phyloP scores from a whole-genome alignment of 352 stramenopile species.

The Globisporangium polare region DNA sequence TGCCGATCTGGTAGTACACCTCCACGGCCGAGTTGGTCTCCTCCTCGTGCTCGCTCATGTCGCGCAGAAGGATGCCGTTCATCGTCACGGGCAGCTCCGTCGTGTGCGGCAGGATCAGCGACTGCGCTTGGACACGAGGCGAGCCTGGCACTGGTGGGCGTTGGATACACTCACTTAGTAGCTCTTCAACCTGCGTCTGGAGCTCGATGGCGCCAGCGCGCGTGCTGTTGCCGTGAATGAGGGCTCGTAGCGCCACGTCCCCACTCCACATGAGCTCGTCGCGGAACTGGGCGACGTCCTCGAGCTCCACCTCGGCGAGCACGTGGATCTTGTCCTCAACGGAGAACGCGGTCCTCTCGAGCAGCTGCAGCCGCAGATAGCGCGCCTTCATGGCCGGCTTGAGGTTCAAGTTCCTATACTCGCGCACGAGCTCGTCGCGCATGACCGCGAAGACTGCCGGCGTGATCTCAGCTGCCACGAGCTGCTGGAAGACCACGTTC shows the following conservation, averaged over 20 bases:
- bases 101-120: conserved; percentile 34
- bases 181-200: conserved; percentile 30
- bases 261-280: conserved; percentile 22
- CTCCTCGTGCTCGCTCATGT: conserved; percentile 53
- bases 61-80: conserved; percentile 57
- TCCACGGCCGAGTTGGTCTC: conserved; percentile 82
- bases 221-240: conserved; percentile 70
- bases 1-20: conserved; percentile 82
- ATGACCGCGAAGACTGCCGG: conserved; percentile 39
- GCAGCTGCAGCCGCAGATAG: conserved; percentile 66
- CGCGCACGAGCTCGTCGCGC: conserved; percentile 50
- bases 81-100: conserved; percentile 44
- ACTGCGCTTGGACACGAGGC: conserved; percentile 17
- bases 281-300: conserved; percentile 30
- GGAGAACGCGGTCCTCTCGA: conserved; percentile 55
- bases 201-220: conserved; percentile 29
- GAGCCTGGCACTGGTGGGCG: neutral
- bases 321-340: conserved; percentile 54
- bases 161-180: neutral
- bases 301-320: conserved; percentile 24
- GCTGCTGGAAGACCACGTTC: conserved; percentile 32
- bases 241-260: conserved; percentile 21
- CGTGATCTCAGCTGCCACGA: conserved; percentile 35
- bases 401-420: conserved; percentile 67
- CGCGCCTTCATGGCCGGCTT: conserved; percentile 61